Evolutionary conservation across 306 rosid species (phyloP), one percentile per base, ranked within the genome.

Genomic region (Cicer yamashitae): DNA sequence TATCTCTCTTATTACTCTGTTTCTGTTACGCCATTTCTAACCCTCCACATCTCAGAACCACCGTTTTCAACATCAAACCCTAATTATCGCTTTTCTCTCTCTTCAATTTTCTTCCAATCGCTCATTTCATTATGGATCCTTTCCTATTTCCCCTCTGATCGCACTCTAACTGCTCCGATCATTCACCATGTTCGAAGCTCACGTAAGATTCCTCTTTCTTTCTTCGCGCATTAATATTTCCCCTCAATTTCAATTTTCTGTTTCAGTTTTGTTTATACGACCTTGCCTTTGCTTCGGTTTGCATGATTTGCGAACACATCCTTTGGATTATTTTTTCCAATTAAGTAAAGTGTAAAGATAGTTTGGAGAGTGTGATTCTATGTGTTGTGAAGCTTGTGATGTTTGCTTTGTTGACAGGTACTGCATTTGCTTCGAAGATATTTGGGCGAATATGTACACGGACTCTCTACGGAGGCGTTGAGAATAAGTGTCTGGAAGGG

Each of bases 401-500:
- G 68, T 39, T 45, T 76, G 46, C 61, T 76, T 76, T 79, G 50
- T 71, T 77, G 39, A 37, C 63, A 94, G 99, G 97, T 94, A 56
- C 84, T 94, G 77, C 97, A 94, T 88, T 86, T 94, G 84, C 97
- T 94, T 70, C 88, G 93, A 52, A 90, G 81, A 77, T 92, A 92
- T 84, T 81, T 94, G 89, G 99, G 99, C 15, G 99, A 94, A 85
- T 94, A 94, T 86, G 97, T 94, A 30, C 96, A 94, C 57, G 99
- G 97, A 69, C 97, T 94, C 84, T 94, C 99, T 22, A 47, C 82
- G 43, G 97, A 94, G 84, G 96, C 99, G 48, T 81, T 94, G 82
- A 86, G 97, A 82, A 94, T 94, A 50, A 94, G 99, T 73, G 99
- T 94, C 72, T 94, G 97, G 99, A 88, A 94, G 85, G 99, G 99